Percentiles rank a stretch among this genome's conserved stretches.
phyloP scores from a whole-genome alignment of 768 basidiomycete genomes.

The button mushroom (Agaricus bisporus) region DNA sequence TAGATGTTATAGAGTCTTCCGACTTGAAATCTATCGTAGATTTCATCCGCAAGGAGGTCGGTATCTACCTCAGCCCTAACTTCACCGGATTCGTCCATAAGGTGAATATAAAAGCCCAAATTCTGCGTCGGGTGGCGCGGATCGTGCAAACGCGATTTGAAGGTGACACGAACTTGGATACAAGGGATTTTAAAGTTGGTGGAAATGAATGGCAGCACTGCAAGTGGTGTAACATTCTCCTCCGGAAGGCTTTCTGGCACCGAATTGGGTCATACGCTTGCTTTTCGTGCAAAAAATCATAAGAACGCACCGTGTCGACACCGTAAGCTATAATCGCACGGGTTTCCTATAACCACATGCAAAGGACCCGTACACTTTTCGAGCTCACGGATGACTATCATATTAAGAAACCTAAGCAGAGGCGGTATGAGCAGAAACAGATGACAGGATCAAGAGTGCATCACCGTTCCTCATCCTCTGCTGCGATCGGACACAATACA shows the following conservation, averaged over 20 bases:
- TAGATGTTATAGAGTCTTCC: conserved; percentile 90
- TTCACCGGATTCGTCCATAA: conserved; percentile 93
- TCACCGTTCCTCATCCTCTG: background rate
- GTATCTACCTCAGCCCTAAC: conserved; percentile 83
- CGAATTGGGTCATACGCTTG: background rate
- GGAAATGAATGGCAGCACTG: background rate
- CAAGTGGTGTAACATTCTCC: background rate
- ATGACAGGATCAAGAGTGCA: background rate
- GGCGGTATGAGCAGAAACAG: too few relatives aligned
- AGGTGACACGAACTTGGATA: conserved; percentile 4
- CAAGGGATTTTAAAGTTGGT: background rate
- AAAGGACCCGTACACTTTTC: background rate
- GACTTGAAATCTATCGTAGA: conserved; percentile 80
- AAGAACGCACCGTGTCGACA: too few relatives aligned
- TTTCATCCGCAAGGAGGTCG: conserved; percentile 72
- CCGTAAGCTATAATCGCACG: background rate
- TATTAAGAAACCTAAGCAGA: background rate
- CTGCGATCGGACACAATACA: background rate
- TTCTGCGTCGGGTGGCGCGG: background rate
- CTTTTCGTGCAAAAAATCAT: background rate
- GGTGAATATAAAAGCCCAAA: background rate
- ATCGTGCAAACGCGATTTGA: background rate
- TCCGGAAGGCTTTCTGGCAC: too few relatives aligned
- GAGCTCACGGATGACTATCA: background rate
- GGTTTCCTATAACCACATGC: background rate